phyloP scores from a whole-genome alignment of 192 early-diverging fungal genomes.

The Backusella tarrabulga region DNA sequence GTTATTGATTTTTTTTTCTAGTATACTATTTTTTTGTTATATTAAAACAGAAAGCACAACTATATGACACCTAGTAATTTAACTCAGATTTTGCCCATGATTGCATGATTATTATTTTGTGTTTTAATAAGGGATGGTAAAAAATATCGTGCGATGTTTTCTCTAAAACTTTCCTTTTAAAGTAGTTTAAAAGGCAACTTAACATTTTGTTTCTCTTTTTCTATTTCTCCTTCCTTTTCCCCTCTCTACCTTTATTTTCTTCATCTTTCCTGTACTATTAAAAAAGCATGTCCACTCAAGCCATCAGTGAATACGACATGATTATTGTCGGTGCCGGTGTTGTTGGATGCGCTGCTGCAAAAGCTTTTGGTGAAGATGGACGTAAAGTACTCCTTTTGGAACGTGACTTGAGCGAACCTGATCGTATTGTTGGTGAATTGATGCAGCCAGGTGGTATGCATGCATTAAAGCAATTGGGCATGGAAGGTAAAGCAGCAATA shows the following conservation, averaged over 20 bases:
- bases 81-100: not conserved
- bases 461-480: constrained; percentile 75
- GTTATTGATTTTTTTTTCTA: not conserved
- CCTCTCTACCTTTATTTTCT: not conserved
- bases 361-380: constrained; percentile 68
- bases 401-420: constrained; percentile 87
- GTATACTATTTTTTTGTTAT: not conserved
- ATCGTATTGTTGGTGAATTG: constrained; percentile 96
- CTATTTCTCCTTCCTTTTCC: not conserved
- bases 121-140: not conserved
- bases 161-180: not conserved
- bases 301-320: constrained; percentile 58
- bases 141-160: constrained; percentile 1
- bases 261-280: not conserved
- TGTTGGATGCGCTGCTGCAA: constrained; percentile 81
- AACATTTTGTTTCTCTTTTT: not conserved
- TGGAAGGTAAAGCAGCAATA: constrained; percentile 47
- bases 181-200: not conserved
- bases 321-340: constrained; percentile 93
- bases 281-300: not conserved
- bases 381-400: constrained; percentile 75
- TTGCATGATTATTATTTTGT: not conserved
- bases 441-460: constrained; percentile 92
- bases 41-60: not conserved
- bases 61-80: not conserved